A percentile compares a stretch with the other conserved stretches of the same genome.
Conservation (phyloP, 306 rosid genomes). For the Canavalia ensiformis region DNA sequence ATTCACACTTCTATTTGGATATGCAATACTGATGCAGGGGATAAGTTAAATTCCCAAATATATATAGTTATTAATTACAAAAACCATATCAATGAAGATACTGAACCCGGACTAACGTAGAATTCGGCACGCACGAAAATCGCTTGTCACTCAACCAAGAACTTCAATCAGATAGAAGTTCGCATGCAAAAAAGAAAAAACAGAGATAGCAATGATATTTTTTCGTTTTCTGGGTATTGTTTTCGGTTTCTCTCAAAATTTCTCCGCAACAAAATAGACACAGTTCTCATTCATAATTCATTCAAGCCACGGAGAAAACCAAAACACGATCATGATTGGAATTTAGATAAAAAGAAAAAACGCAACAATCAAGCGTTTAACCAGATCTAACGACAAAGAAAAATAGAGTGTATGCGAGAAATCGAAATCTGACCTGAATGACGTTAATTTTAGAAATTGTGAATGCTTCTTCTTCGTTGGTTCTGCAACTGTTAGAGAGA, state of each 20-base stretch:
- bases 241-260: neutral
- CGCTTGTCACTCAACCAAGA: neutral
- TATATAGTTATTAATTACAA: neutral
- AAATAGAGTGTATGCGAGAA: neutral
- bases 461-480: constrained; percentile 9
- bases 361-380: constrained; percentile 24
- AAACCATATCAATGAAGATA: neutral
- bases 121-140: constrained; percentile 12
- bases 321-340: neutral
- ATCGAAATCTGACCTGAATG: constrained; percentile 47
- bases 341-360: neutral
- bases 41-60: neutral
- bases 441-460: neutral
- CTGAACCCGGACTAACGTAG: too few relatives aligned
- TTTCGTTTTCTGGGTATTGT: neutral
- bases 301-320: neutral
- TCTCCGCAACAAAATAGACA: constrained; percentile 21
- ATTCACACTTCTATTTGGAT: neutral
- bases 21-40: neutral
- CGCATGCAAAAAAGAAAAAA: constrained; percentile 26
- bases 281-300: neutral
- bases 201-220: constrained; percentile 24
- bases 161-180: neutral
- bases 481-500: too few relatives aligned
- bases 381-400: constrained; percentile 32